A percentile compares a stretch with the other conserved stretches of the same genome.
These are phyloP conservation scores for Orbilia oligospora DNA, from an alignment of 2,329 filamentous ascomycete genomes.

Conservation along the genomic window DNA sequence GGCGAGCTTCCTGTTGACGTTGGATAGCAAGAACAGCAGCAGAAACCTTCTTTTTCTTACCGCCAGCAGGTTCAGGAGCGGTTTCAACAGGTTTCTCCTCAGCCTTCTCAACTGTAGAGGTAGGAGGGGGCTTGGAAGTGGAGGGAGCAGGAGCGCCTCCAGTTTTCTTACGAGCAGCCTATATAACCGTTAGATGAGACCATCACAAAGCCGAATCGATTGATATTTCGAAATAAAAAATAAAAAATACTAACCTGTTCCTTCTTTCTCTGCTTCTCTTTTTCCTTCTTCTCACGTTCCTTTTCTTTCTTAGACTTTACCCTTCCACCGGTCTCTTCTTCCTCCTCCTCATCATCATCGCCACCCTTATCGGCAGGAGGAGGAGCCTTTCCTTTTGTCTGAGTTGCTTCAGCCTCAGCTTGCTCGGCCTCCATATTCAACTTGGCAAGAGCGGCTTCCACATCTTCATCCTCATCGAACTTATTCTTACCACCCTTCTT, in stretches of 20 bases:
- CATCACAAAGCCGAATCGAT: constrained; percentile 21
- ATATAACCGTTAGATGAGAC: constrained; percentile 38
- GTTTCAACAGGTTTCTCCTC: constrained; percentile 65
- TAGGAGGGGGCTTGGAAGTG: constrained; percentile 62
- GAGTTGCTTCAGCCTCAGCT: constrained; percentile 66
- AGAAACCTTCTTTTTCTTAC: constrained; percentile 92
- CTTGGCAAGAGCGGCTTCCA: constrained; percentile 59
- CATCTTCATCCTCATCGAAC: constrained; percentile 60
- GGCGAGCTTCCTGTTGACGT: constrained; percentile 86
- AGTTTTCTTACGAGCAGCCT: constrained; percentile 89
- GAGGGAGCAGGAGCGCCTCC: constrained; percentile 65
- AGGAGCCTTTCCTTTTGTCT: constrained; percentile 68
- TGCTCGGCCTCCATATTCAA: constrained; percentile 65
- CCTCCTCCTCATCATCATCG: constrained; percentile 70
- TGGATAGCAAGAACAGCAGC: constrained; percentile 80
- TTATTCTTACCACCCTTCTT: constrained; percentile 75
- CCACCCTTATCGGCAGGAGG: constrained; percentile 69
- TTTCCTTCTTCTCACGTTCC: constrained; percentile 97
- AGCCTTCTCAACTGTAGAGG: constrained; percentile 35
- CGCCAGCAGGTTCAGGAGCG: constrained; percentile 69
- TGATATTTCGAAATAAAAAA: constrained; percentile 4
- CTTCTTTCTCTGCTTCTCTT: constrained; percentile 98
- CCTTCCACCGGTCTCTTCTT: constrained; percentile 74
- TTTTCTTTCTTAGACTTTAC: constrained; percentile 98
- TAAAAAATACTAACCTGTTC: constrained; percentile 83